phyloP scores from a whole-genome alignment of 108 stramenopile genomes.

The Schizochytrium sp. region DNA sequence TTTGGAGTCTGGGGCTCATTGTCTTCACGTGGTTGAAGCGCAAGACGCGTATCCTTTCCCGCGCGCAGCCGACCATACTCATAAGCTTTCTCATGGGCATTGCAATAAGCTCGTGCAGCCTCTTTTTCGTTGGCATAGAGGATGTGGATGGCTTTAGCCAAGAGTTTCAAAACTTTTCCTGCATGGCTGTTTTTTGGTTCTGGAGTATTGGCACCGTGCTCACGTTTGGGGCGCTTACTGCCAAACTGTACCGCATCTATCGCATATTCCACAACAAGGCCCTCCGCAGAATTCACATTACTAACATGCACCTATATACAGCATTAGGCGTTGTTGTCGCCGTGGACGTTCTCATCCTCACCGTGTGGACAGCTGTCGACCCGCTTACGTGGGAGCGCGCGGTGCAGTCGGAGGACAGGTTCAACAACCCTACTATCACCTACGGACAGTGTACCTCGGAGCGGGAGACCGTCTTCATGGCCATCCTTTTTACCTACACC shows the following conservation, averaged over 20 bases:
- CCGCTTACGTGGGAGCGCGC: not conserved
- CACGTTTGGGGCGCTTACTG: not conserved
- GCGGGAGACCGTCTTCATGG: not conserved
- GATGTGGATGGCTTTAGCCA: not conserved
- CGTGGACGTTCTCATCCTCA: not conserved
- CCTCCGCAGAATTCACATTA: not conserved
- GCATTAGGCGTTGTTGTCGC: not conserved
- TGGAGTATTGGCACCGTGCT: not conserved
- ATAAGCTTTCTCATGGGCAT: not conserved
- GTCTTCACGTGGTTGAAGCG: not conserved
- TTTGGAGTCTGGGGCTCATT: not conserved
- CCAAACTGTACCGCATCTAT: not conserved
- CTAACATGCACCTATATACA: not conserved
- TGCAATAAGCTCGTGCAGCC: not conserved
- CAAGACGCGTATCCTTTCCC: not conserved
- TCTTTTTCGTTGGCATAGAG: not conserved
- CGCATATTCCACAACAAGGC: not conserved
- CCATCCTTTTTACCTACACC: not conserved
- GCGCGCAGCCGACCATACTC: slow-evolving; percentile 9
- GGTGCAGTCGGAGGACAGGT: not conserved
- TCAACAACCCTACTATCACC: not conserved
- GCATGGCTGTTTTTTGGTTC: not conserved
- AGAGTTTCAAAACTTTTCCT: not conserved
- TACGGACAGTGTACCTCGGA: not conserved
- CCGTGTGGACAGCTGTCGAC: not conserved